Evolutionary conservation across 2,329 filamentous ascomycete species (phyloP).

Genomic region (Colletotrichum zoysiae): DNA sequence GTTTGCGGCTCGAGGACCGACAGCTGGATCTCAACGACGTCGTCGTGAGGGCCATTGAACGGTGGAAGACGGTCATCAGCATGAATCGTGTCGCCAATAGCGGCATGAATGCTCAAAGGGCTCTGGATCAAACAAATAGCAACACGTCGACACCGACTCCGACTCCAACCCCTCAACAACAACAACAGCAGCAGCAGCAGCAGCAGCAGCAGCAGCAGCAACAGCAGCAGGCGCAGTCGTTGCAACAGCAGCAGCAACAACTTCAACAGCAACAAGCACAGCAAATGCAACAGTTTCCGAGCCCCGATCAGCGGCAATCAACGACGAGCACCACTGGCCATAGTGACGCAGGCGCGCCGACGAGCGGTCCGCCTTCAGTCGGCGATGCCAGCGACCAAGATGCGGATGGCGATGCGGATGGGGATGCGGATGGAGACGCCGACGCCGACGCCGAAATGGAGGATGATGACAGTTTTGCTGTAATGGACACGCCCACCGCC

Average conservation of each 20-base stretch:
- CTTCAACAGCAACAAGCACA: constrained; percentile 43
- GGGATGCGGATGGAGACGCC: constrained; percentile 56
- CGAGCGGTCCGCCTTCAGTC: constrained; percentile 55
- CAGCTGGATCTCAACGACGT: constrained; percentile 65
- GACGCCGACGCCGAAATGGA: constrained; percentile 64
- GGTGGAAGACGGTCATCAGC: constrained; percentile 73
- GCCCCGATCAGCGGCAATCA: constrained; percentile 45
- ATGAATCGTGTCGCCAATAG: constrained; percentile 58
- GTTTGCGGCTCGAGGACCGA: constrained; percentile 63
- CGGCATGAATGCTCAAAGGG: constrained; percentile 64
- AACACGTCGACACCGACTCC: constrained; percentile 42
- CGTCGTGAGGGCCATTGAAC: constrained; percentile 67
- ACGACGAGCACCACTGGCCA: constrained; percentile 52
- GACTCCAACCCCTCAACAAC: constrained; percentile 44
- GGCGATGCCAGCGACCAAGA: constrained; percentile 63
- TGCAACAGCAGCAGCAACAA: constrained; percentile 41
- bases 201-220: constrained; percentile 47
- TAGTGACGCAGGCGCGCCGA: constrained; percentile 52
- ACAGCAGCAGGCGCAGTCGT: constrained; percentile 44
- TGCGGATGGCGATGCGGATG: constrained; percentile 52
- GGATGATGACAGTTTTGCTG: constrained; percentile 67
- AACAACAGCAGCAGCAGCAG: constrained; percentile 44
- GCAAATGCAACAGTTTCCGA: constrained; percentile 42
- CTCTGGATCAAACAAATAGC: constrained; percentile 55
- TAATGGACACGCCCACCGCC: constrained; percentile 58